Conservation (phyloP, 2,329 filamentous ascomycete species). For the Colletotrichum sojae region DNA sequence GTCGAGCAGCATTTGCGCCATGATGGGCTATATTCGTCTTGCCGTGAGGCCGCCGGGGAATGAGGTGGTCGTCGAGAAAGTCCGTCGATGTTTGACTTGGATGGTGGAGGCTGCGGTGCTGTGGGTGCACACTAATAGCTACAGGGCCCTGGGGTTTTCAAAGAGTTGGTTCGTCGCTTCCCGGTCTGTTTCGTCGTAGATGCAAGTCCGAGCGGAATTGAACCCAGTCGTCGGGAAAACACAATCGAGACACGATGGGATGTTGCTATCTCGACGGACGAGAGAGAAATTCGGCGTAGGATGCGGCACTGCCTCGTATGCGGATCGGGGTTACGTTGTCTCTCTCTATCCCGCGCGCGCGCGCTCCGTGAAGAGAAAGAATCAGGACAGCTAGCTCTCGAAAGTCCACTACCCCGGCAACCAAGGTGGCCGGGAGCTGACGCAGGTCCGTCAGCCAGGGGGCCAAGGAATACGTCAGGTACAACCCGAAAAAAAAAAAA, state of each 20-base stretch:
- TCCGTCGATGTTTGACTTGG: background rate
- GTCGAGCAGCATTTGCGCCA: slow-evolving; percentile 90
- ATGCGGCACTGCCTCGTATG: slow-evolving; percentile 1
- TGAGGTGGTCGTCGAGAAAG: background rate
- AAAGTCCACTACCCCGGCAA: slow-evolving; percentile 25
- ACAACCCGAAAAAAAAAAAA: slow-evolving; percentile 2
- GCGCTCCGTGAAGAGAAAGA: slow-evolving; percentile 9
- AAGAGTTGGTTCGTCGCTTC: too few relatives aligned
- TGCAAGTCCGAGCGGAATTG: too few relatives aligned
- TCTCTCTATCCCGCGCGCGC: slow-evolving; percentile 6
- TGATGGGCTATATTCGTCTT: slow-evolving; percentile 53
- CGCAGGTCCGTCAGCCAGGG: slow-evolving; percentile 30
- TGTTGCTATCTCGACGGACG: slow-evolving; percentile 1
- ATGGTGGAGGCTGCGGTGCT: background rate
- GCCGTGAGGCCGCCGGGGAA: background rate
- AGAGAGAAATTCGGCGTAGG: background rate
- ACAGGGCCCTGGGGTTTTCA: too few relatives aligned
- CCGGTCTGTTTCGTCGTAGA: too few relatives aligned
- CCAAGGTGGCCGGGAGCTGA: slow-evolving; percentile 37
- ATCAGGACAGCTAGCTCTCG: slow-evolving; percentile 38
- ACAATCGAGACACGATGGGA: too few relatives aligned
- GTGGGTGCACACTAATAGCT: background rate
- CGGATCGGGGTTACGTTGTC: slow-evolving; percentile 10
- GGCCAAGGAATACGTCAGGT: slow-evolving; percentile 13
- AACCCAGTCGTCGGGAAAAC: background rate